Percentiles rank a stretch among this genome's conserved stretches.
These are phyloP conservation scores for Nicotiana undulata DNA, from an alignment of 257 asterid genomes.

Conservation along the genomic window DNA sequence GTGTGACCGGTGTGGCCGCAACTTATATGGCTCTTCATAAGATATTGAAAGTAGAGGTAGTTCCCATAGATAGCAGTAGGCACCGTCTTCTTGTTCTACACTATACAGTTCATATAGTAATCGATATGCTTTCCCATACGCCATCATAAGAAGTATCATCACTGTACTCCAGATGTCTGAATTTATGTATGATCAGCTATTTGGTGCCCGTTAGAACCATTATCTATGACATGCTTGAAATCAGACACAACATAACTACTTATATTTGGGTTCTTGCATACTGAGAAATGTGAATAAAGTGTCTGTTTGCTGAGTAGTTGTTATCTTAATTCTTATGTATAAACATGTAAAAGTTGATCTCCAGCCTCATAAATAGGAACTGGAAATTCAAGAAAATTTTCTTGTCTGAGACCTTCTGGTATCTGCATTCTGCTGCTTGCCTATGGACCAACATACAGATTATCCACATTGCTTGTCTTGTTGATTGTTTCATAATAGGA, in stretches of 20 bases:
- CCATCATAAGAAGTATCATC: background rate
- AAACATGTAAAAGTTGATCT: background rate
- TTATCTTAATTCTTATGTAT: background rate
- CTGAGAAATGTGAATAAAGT: background rate
- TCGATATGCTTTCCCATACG: background rate
- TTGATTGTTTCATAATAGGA: background rate
- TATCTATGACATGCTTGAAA: background rate
- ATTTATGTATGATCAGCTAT: background rate
- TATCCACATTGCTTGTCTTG: background rate
- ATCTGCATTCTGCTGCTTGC: background rate
- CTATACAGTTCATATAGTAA: background rate
- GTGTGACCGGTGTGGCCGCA: conserved; percentile 86
- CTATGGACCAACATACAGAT: background rate
- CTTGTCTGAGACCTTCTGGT: background rate
- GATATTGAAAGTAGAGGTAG: background rate
- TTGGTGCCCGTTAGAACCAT: background rate
- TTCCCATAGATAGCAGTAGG: background rate
- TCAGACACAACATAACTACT: background rate
- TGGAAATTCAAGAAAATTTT: background rate
- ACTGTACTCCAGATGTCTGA: background rate
- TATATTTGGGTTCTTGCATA: background rate
- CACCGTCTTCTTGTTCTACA: background rate
- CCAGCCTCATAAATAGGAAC: background rate
- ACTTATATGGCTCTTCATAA: conserved; percentile 31
- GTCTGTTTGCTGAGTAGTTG: background rate